Conservation (phyloP, 2,329 filamentous ascomycete species). For the Tolypocladium cylindrosporum region DNA sequence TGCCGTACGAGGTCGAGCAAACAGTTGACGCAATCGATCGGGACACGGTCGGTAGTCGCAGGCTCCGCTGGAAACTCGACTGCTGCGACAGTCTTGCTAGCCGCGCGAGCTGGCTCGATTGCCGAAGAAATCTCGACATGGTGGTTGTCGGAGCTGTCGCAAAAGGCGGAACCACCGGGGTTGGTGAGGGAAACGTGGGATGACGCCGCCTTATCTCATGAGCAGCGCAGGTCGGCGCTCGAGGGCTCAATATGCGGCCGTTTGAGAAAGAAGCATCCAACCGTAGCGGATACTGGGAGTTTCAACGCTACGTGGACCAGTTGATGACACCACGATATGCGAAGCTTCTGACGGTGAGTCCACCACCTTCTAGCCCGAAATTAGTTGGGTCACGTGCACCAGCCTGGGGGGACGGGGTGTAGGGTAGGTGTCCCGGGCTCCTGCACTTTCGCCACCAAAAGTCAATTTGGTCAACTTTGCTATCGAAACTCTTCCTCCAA, state of each 20-base stretch:
- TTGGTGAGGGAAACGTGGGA: constrained; percentile 9
- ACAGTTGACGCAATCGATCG: constrained; percentile 24
- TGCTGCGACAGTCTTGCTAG: constrained; percentile 47
- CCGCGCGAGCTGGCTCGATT: constrained; percentile 55
- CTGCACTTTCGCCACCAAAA: not conserved
- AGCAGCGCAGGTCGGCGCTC: constrained; percentile 14
- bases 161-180: constrained; percentile 23
- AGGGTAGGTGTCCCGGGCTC: not conserved
- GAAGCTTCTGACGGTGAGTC: constrained; percentile 17
- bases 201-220: constrained; percentile 21
- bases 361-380: constrained; percentile 16
- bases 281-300: constrained; percentile 3
- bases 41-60: constrained; percentile 22
- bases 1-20: constrained; percentile 21
- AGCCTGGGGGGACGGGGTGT: constrained; percentile 1
- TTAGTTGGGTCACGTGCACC: constrained; percentile 19
- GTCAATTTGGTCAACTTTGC: not conserved
- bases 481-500: not conserved
- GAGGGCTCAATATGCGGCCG: constrained; percentile 2
- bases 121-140: constrained; percentile 60
- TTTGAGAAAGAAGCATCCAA: constrained; percentile 5
- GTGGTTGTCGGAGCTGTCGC: constrained; percentile 19
- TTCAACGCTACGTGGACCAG: constrained; percentile 6
- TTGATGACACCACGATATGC: constrained; percentile 15
- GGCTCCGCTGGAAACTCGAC: constrained; percentile 36